These are phyloP conservation scores for Skeletonema menzelii DNA, from an alignment of 108 stramenopile species.

Conservation along the genomic window DNA sequence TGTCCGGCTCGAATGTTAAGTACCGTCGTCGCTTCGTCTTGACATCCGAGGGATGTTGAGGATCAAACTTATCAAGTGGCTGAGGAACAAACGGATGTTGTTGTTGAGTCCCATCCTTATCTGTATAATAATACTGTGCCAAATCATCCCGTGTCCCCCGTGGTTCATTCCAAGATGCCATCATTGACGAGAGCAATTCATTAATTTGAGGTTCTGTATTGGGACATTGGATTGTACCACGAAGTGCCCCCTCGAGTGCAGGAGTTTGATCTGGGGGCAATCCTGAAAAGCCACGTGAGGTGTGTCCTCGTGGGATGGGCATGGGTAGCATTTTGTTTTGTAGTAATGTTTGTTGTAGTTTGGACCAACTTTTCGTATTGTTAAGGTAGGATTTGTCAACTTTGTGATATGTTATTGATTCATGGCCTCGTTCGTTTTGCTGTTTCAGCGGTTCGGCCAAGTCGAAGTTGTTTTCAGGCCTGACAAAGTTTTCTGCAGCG, in stretches of 20 bases:
- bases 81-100: constrained; percentile 33
- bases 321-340: constrained; percentile 24
- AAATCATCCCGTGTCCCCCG: constrained; percentile 54
- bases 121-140: constrained; percentile 44
- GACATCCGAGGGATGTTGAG: neutral
- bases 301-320: constrained; percentile 26
- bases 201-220: constrained; percentile 25
- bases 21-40: constrained; percentile 26
- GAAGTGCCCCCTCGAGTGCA: constrained; percentile 56
- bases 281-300: constrained; percentile 68
- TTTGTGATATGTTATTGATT: neutral
- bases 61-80: constrained; percentile 15
- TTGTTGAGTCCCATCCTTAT: neutral
- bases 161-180: constrained; percentile 82
- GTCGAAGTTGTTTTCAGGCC: neutral
- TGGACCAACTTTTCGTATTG: constrained; percentile 11
- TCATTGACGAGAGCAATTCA: constrained; percentile 27
- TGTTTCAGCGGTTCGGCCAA: no score
- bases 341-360: constrained; percentile 21
- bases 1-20: constrained; percentile 74
- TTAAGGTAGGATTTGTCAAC: neutral
- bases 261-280: constrained; percentile 63
- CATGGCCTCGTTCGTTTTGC: no score
- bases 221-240: constrained; percentile 42
- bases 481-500: constrained; percentile 27